Evolutionary conservation across 768 basidiomycete genomes (phyloP), one percentile per base, ranked within the genome.

Genomic region (Termitomyces sp.): DNA sequence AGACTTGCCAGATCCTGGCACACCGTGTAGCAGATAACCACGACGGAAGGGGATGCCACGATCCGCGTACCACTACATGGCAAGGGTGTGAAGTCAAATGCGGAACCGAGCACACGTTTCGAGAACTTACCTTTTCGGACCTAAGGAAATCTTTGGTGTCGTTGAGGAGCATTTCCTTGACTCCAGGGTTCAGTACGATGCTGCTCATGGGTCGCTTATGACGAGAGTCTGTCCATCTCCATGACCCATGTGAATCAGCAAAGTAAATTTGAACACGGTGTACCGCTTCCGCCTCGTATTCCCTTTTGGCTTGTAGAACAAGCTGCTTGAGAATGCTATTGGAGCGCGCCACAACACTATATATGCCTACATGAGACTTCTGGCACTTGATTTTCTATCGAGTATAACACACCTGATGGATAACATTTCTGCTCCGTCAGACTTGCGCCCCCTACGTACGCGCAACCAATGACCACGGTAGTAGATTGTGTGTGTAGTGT

Each of bases 1-100:
- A 21, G 86, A 88, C 74, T 94, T 94, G 46, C 91, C 91, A 27
- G 88, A 89, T 48, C 91, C 92, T 11, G 91, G 86, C 27, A 91
- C 87, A 60, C 90, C 89, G 63, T 92, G 85, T 23, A 93, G 77
- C 50, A 93, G 81, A 68, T 91, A 92, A 5, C 92, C 92, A 55
- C 92, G 83, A 54, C 92, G 88, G 81, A 91, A 94, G 30, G 92
- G 92, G 61, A 94, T 93, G 50, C 92, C 92, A 64, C 92, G 86
- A 70, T 92, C 89, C n/a, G 89, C 89, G 63, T 94, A 94, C 92
- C 92, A 94, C 84, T 90, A 21, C 28, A 53, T 47, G 51, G 41
- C 56, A 57, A 21, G n/a, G 21, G 51, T 57, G 51, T 52, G 51
- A 52, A 47, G 19, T 41, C 25, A 16, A n/a, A 42, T 42, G 39